Evolutionary conservation across 2,329 filamentous ascomycete species (phyloP).

Genomic region (Cercospora zeina): DNA sequence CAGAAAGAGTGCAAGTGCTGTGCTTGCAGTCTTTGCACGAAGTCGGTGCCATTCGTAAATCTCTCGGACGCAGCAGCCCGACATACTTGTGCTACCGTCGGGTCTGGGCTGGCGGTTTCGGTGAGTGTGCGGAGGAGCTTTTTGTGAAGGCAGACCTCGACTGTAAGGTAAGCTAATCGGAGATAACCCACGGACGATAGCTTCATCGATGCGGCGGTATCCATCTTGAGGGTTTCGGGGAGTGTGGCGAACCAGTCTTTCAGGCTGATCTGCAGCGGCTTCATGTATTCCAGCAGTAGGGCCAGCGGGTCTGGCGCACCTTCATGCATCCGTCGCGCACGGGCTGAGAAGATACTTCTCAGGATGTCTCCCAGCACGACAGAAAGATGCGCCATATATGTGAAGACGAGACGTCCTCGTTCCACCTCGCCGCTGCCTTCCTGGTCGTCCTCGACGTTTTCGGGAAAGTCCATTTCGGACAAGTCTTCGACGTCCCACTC

Average conservation of each 20-base stretch:
- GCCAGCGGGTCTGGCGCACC: slow-evolving; percentile 24
- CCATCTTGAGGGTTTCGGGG: slow-evolving; percentile 33
- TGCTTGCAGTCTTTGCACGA: slow-evolving; percentile 48
- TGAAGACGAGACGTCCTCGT: slow-evolving; percentile 35
- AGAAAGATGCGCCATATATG: slow-evolving; percentile 35
- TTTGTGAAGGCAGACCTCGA: slow-evolving; percentile 51
- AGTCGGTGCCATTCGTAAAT: slow-evolving; percentile 48
- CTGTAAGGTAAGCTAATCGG: slow-evolving; percentile 50
- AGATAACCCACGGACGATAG: slow-evolving; percentile 45
- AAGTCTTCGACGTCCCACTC: slow-evolving; percentile 35
- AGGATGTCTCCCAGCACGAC: slow-evolving; percentile 33
- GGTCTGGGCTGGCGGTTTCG: slow-evolving; percentile 29
- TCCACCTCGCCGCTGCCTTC: slow-evolving; percentile 38
- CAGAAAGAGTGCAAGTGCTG: slow-evolving; percentile 52
- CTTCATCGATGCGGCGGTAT: slow-evolving; percentile 35
- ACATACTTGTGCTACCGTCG: slow-evolving; percentile 42
- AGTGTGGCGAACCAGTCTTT: slow-evolving; percentile 33
- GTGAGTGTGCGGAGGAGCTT: slow-evolving; percentile 43
- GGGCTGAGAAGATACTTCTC: slow-evolving; percentile 29
- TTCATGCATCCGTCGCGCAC: slow-evolving; percentile 27
- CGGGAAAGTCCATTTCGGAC: slow-evolving; percentile 37
- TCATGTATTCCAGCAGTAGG: slow-evolving; percentile 29
- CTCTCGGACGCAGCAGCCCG: slow-evolving; percentile 48
- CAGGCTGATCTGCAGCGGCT: slow-evolving; percentile 34
- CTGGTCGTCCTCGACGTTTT: slow-evolving; percentile 34